Evolutionary conservation across 164 flowering plant species (phyloP), one percentile per base, ranked within the genome.

Genomic region (Magnolia kwangsiensis): DNA sequence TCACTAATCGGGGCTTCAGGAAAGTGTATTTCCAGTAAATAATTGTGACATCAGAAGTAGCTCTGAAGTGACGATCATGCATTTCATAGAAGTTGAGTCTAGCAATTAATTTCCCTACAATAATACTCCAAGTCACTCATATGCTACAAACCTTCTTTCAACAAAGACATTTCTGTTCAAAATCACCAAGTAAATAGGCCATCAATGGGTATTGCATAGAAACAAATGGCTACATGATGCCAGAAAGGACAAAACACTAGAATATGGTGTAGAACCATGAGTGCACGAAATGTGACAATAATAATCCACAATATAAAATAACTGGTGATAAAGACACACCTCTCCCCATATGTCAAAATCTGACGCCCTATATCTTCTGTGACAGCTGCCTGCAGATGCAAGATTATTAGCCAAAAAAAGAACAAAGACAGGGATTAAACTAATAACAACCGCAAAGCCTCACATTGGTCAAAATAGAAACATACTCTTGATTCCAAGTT

Each of bases 351-450:
- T 9, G 95, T 92, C 90, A 93, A 82, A 80, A 95, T 75, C 74
- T 95, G 98, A 75, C 92, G 85, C 29, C 96, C 98, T 11, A 92
- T 92, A 78, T 95, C 98, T 86, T 95, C 98, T 21, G 96, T 80
- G 51, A 79, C 93, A 79, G 90, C 83, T 90, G 86, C 85, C 98
- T 95, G 86, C 81, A 84, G 11, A 21, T 8, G 8, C 45, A 72
- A 29, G 6, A 50, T 50, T 21, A 72, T 50, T 50, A 72, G 45
- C 13, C 27, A 3, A 31, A 51, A 1, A 51, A 7, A 9, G 50
- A 68, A 68, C 3, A 37, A 68, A 20, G 29, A 66, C 16, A 27
- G 29, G 27, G 37, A 27, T 66, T 27, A 66, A 14, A 66, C 37
- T 7, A 23, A 66, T 7, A 8, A 76, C 69, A 7, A 65, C 19